Evolutionary conservation across 768 basidiomycete genomes (phyloP), one percentile per base, ranked within the genome.

Genomic region (Gloeostereum incarnatum): DNA sequence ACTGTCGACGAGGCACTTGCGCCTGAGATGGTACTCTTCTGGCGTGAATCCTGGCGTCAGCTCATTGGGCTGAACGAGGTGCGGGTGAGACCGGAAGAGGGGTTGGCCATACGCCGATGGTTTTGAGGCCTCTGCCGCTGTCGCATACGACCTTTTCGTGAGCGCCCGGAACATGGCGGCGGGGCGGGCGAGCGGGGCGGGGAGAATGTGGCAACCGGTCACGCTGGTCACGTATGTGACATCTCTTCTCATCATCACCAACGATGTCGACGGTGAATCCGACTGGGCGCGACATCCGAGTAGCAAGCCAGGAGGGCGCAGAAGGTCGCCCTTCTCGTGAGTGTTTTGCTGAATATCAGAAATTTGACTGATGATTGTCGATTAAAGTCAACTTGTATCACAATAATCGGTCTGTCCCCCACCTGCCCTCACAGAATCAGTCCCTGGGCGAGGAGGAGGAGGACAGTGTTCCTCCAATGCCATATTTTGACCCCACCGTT

Each of bases 101-200:
- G 92, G 89, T 54, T 94, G 92, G 1, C 90, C 90, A 49, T 75
- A 85, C 22, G 60, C 57, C 5, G 88, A 78, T 2, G 89, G 89
- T 57, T 90, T 92, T n/a, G n/a, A n/a, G n/a, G n/a, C n/a, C n/a
- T n/a, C n/a, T n/a, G n/a, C n/a, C n/a, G n/a, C n/a, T n/a, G n/a
- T n/a, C n/a, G n/a, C n/a, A n/a, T n/a, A n/a, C n/a, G n/a, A n/a
- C n/a, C n/a, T n/a, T n/a, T n/a, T n/a, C n/a, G n/a, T n/a, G n/a
- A n/a, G n/a, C n/a, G n/a, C n/a, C n/a, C n/a, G n/a, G n/a, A n/a
- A n/a, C n/a, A n/a, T n/a, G n/a, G n/a, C n/a, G n/a, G n/a, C n/a
- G n/a, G n/a, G n/a, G n/a, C n/a, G n/a, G n/a, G n/a, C n/a, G n/a
- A n/a, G n/a, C n/a, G n/a, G n/a, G n/a, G n/a, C n/a, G n/a, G n/a